phyloP scores from a whole-genome alignment of 495 filamentous ascomycete genomes.

The Podospora fimiseda region DNA sequence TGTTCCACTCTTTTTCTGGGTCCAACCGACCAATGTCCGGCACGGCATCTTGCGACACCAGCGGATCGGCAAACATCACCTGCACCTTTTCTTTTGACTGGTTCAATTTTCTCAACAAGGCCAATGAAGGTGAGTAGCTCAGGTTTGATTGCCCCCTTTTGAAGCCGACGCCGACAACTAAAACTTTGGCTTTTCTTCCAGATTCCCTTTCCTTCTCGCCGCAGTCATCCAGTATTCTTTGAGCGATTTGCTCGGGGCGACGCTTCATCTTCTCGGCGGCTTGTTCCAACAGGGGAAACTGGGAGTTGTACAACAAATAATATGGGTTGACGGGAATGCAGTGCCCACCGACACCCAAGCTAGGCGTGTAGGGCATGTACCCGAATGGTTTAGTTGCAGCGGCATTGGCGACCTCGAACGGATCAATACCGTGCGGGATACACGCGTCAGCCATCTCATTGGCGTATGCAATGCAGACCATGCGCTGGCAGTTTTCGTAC shows the following conservation, averaged over 20 bases:
- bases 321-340: constrained; percentile 37
- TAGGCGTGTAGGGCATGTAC: constrained; percentile 28
- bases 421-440: constrained; percentile 28
- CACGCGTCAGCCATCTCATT: constrained; percentile 41
- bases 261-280: constrained; percentile 29
- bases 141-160: constrained; percentile 27
- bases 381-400: constrained; percentile 37
- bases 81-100: constrained; percentile 20
- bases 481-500: constrained; percentile 38
- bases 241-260: constrained; percentile 25
- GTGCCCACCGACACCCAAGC: constrained; percentile 34
- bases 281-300: constrained; percentile 26
- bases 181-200: constrained; percentile 17
- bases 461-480: constrained; percentile 34
- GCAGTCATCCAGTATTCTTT: constrained; percentile 12
- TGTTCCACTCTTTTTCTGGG: constrained; percentile 19
- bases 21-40: constrained; percentile 17
- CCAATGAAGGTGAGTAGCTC: constrained; percentile 27
- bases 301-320: constrained; percentile 31
- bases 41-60: constrained; percentile 26
- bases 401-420: constrained; percentile 32
- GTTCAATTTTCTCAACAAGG: constrained; percentile 20
- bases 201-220: neutral
- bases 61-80: constrained; percentile 27
- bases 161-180: constrained; percentile 32